Conservation (phyloP, 2,329 filamentous ascomycete species). For the Dactylellina parvicollis region DNA sequence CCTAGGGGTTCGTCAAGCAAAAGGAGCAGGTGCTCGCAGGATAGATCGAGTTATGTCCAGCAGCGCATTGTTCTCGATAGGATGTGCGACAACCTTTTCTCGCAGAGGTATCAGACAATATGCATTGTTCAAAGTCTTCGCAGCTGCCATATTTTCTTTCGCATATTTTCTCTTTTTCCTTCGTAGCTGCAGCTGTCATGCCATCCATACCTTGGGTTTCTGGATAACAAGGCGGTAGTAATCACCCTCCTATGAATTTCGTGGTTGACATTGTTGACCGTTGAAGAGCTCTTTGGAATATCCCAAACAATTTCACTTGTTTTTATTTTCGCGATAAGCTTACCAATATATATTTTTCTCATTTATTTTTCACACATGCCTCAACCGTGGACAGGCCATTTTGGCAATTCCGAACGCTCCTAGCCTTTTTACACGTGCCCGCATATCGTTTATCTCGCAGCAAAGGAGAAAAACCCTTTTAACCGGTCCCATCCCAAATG, state of each 20-base stretch:
- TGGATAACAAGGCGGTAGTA: no score
- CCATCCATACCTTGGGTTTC: no score
- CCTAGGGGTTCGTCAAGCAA: neutral
- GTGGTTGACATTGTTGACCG: neutral
- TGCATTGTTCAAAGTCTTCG: neutral
- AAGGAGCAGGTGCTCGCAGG: slow-evolving; percentile 1
- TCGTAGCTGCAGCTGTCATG: no score
- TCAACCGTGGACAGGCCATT: neutral
- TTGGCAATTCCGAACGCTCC: slow-evolving; percentile 1
- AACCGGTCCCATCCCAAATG: neutral
- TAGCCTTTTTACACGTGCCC: slow-evolving; percentile 5
- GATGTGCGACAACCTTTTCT: neutral
- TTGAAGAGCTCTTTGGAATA: neutral
- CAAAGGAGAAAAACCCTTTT: neutral
- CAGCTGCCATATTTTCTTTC: slow-evolving; percentile 3
- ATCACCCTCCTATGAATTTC: no score
- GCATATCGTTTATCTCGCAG: neutral
- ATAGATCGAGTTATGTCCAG: no score
- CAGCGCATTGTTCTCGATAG: neutral
- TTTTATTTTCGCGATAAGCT: neutral
- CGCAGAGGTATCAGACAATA: neutral
- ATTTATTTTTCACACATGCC: neutral
- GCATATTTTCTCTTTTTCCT: neutral
- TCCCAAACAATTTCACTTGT: neutral
- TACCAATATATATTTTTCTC: neutral